Base-by-base conservation (phyloP, 1,139 yeast species). In the Debaryomycetaceae sp. region DNA sequence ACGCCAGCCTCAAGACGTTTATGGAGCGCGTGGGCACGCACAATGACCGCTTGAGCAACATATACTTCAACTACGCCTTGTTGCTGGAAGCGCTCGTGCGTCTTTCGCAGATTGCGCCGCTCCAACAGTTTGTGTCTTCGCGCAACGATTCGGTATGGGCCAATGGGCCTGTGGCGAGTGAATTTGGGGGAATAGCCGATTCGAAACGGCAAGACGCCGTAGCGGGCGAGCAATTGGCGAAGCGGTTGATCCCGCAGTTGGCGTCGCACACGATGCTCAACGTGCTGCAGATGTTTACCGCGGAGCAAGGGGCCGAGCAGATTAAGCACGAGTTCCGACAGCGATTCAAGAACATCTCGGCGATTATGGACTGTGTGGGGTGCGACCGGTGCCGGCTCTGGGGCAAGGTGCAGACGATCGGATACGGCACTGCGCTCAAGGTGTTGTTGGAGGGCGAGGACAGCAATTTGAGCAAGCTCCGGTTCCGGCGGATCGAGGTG, bases 391-490 rank as follows among this genome's bases (percentile, higher is more conserved):
- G 98, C 53, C 73, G 97, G 47, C 64, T 92, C 58, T 90, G 98
- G 98, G 98, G 98, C 13, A 90, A 92, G 54, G 71, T 90, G 16
- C 98, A 90, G 59, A 85, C 95, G 2, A 85, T 92, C 14, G 98
- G 98, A 16, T 90, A 90, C 51, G 98, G 97, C 15, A 90, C 98
- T 13, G 94, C 96, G 2, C 68, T 92, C 47, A 90, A 90, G 55
- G 69, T 87, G 16, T 60, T 90, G 36, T 85, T 90, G 49, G 98
- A 90, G 51, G 44, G 49, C 30, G 69, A 80, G 35, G 77, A 73
- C 22, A 64, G 60, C 8, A 47, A 45, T 27, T 26, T 28, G 16
- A 58, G 55, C 26, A 55, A 62, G 24, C 50, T 62, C 36, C 60
- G 63, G 32, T 68, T 86, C 45, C 73, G 87, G 30, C 77, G 93